phyloP scores from a whole-genome alignment of 306 rosid species.

The Ammopiptanthus mongolicus region DNA sequence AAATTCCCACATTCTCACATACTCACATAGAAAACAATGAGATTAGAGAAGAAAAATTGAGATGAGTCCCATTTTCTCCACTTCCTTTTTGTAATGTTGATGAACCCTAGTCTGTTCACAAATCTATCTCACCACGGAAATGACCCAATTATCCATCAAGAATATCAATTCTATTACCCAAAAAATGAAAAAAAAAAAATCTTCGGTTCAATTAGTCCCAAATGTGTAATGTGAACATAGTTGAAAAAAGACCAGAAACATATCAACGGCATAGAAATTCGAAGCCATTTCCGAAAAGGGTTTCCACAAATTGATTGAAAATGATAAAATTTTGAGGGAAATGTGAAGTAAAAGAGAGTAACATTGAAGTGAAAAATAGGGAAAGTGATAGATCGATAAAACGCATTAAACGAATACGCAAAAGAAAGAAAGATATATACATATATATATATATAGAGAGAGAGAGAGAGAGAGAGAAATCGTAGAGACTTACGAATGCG shows the following conservation, averaged over 20 bases:
- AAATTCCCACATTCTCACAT: not conserved
- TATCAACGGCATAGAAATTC: not conserved
- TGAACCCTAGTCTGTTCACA: constrained; percentile 27
- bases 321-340: not conserved
- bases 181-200: not conserved
- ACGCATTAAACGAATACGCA: not conserved
- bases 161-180: constrained; percentile 8
- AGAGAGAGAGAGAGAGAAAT: not conserved
- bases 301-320: not conserved
- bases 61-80: not conserved
- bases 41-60: not conserved
- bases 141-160: not conserved
- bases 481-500: constrained; percentile 10
- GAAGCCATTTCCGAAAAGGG: not conserved
- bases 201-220: not conserved
- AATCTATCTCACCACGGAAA: not conserved
- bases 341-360: not conserved
- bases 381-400: constrained; percentile 24
- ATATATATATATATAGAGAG: too few species aligned
- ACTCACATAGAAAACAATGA: not conserved
- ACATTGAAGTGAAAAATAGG: not conserved
- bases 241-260: not conserved
- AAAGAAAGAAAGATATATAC: not conserved
- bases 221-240: not conserved
- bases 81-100: not conserved